phyloP scores from a whole-genome alignment of 176 grass and related monocot species.

The Oryza rufipogon region DNA sequence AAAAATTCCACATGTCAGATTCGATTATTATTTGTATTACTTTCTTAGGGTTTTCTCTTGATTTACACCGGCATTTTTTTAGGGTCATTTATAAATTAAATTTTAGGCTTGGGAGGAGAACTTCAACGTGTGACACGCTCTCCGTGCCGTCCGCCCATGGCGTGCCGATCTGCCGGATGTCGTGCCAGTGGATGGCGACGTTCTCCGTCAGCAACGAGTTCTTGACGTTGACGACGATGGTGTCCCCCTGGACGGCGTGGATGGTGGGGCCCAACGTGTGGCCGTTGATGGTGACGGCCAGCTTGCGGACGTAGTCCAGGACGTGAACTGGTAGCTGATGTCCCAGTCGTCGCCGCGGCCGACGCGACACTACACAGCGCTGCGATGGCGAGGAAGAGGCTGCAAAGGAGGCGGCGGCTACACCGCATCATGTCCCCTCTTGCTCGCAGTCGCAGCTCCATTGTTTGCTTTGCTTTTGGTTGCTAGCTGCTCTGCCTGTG shows the following conservation, averaged over 20 bases:
- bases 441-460: too few relatives aligned
- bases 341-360: slow-evolving; percentile 65
- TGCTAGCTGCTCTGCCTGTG: too few relatives aligned
- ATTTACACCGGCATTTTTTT: too few relatives aligned
- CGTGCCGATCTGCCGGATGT: slow-evolving; percentile 73
- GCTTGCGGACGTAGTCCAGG: slow-evolving; percentile 64
- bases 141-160: slow-evolving; percentile 89
- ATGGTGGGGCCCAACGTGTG: slow-evolving; percentile 70
- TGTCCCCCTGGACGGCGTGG: slow-evolving; percentile 69
- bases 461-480: too few relatives aligned
- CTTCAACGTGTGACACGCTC: too few relatives aligned
- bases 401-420: slow-evolving; percentile 26
- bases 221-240: slow-evolving; percentile 57
- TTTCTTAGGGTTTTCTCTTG: too few relatives aligned
- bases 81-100: too few relatives aligned
- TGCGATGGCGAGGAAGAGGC: slow-evolving; percentile 23
- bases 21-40: too few relatives aligned
- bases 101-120: too few relatives aligned
- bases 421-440: too few relatives aligned
- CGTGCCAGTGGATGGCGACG: slow-evolving; percentile 88
- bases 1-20: too few relatives aligned
- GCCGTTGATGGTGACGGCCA: slow-evolving; percentile 78
- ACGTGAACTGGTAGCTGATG: slow-evolving; percentile 68
- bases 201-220: slow-evolving; percentile 81
- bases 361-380: background rate